Evolutionary conservation across 768 basidiomycete genomes (phyloP), one percentile per base, ranked within the genome.

Genomic region (Xerocomus brunneocitrinus): DNA sequence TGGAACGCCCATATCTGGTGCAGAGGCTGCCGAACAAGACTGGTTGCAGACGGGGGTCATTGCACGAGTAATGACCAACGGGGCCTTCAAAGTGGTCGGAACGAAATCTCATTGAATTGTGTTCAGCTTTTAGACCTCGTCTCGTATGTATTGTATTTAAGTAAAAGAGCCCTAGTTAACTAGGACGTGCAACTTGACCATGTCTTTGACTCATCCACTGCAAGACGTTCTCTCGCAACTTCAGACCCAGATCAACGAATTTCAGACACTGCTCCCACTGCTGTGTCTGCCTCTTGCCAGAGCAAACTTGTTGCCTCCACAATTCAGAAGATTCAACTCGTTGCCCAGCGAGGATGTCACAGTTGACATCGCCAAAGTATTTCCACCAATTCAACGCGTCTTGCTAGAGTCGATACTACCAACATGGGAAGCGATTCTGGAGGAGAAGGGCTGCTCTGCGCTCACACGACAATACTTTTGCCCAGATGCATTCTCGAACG

Each of bases 401-500:
- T 67, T 95, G 12, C 62, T 95, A 27, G 79, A 79, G 56, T 74
- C 82, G 55, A 73, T 91, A 47, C 65, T 83, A 4, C 89, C 89
- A 1, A 78, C 80, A 32, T 95, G 91, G 90, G 78, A 81, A 36
- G 60, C 71, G 1, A 53, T 65, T 4, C 73, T 94, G 38, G 66
- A 70, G n/a, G 77, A 84, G 53, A 68, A 80, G 34, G 66, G 76
- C 24, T 70, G 73, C 10, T 68, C 68, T 12, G 48, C 66, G 3
- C 67, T 91, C 16, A 59, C 83, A 1, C 77, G 83, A 38, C 83
- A 85, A 55, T 91, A 84, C 67, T 92, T 94, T 62, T 83, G 81
- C 61, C 91, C 91, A 5, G 79, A 83, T 61, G 62, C 71, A 22
- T 81, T 84, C 62, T 76, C 72, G 13, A 82, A 77, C 58, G 71